Evolutionary conservation across 1,284 basidiomycete species (phyloP), one percentile per base, ranked within the genome.

Genomic region (Puccinia hordei): DNA sequence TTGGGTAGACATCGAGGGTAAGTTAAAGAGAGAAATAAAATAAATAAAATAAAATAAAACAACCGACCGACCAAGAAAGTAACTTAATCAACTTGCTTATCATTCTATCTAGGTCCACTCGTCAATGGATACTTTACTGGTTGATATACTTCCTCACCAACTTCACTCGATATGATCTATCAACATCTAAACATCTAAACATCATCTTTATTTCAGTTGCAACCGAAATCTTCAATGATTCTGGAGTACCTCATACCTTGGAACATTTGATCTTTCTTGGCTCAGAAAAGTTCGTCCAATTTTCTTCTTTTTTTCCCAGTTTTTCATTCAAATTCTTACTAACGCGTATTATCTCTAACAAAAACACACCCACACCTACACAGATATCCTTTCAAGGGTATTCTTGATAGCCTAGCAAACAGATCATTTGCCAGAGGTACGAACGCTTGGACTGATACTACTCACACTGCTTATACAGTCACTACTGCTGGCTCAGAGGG

Each of bases 401-500:
- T 98, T 69, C 90, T 99, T 77, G 97, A 99, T 87, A 92, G 93
- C 82, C 89, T 99, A n/a, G 97, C 97, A 12, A 99, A 98, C 86
- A 90, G 95, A 74, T 94, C 94, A 13, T 98, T 96, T 85, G 95
- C 95, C 15, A 91, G 93, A 69, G 84, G 85, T 41, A 98, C 96
- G 9, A 90, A 90, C 82, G 89, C 89, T 1, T 89, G 89, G 89
- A 89, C 88, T 22, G 88, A 87, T 13, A 88, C 87, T 81, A 88
- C 88, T 78, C 84, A 86, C 81, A 86, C 81, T 10, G 94, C 93
- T 10, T 99, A 98, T 86, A 99, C 96, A 0, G 92, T 97, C 82
- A 93, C 93, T n/a, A 99, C 96, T 2, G 97, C 97, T 22, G 97
- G 97, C 81, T 91, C 92, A 81, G 93, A 97, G 84, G 97, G 97